phyloP scores from a whole-genome alignment of 306 rosid species.

The Quercus aquifolioides region DNA sequence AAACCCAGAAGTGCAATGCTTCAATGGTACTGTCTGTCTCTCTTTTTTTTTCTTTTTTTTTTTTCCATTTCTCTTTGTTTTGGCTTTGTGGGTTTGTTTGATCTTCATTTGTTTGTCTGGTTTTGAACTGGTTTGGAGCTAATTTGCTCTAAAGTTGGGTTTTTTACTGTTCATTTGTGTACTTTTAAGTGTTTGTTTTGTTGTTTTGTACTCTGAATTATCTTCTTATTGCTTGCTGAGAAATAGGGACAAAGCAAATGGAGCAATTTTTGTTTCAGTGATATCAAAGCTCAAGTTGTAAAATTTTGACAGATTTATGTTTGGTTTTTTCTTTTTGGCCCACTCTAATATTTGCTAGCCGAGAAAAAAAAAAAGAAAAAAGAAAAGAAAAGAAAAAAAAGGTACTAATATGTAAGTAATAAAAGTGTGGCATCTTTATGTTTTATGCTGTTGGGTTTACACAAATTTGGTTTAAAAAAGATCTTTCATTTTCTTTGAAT shows the following conservation, averaged over 20 bases:
- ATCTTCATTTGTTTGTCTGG: constrained; percentile 33
- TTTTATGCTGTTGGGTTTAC: neutral
- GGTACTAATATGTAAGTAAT: neutral
- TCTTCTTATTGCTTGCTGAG: constrained; percentile 10
- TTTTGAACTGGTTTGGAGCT: constrained; percentile 10
- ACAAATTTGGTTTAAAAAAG: neutral
- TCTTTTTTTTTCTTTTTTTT: neutral
- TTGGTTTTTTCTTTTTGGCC: neutral
- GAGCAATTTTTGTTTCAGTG: neutral
- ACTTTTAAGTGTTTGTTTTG: neutral
- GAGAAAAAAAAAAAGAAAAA: neutral
- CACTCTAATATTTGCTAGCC: constrained; percentile 13
- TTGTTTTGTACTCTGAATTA: constrained; percentile 6
- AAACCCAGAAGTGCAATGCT: constrained; percentile 56
- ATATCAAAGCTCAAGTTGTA: neutral
- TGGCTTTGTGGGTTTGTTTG: constrained; percentile 9
- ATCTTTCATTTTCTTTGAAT: constrained; percentile 6
- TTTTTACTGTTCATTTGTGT: neutral
- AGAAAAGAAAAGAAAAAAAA: neutral
- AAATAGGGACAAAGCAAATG: constrained; percentile 20
- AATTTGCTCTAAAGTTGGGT: constrained; percentile 8
- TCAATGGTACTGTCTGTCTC: constrained; percentile 41
- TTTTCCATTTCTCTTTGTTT: neutral
- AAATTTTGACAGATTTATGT: neutral
- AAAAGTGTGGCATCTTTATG: neutral